Evolutionary conservation across 129 eudicot species (phyloP), one percentile per base, ranked within the genome.

Genomic region (Ambrosia trifida): DNA sequence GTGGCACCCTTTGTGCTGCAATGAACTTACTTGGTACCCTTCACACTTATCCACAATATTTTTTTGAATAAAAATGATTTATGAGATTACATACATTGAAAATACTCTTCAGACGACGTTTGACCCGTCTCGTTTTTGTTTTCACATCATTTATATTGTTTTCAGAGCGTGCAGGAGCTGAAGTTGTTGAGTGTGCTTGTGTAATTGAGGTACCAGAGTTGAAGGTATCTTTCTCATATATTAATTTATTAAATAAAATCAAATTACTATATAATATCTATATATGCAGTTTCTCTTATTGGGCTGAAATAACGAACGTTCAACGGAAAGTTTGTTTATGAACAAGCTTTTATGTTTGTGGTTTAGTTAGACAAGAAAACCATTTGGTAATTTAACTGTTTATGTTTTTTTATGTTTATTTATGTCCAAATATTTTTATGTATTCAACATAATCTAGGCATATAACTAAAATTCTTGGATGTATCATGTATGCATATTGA

Each of bases 1-100:
- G 98, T 47, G 98, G 98, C 50, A 93, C 96, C 73, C 86, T 93
- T 60, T 83, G 84, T 83, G 96, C 98, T 38, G 96, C 96, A 60
- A 89, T 93, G 74, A 78, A 78, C 50, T 75, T 89, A 76, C 78
- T 93, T 11, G 96, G 96, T 93, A 93, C 53, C 71, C 46, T 68
- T 56, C 6, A 32, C 45, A 17, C 45, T 28, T 60, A 5, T 47
- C 44, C 20, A 45, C 13, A 8, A 32, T 16, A 44, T 4, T 24
- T 53, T 24, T 32, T 46, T 31, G 31, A 2, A 32, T 16, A 49
- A 50, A 32, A 16, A 49, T 49, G 16, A 16, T n/a, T n/a, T 31
- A n/a, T 18, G 72, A 16, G 73, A 30, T 50, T 32, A 31, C 31
- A 47, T 47, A 18, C 35, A 31, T 68, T 14, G 56, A 33, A 35